Evolutionary conservation across 768 basidiomycete genomes (phyloP), one percentile per base, ranked within the genome.

Genomic region (Mycena indigotica): DNA sequence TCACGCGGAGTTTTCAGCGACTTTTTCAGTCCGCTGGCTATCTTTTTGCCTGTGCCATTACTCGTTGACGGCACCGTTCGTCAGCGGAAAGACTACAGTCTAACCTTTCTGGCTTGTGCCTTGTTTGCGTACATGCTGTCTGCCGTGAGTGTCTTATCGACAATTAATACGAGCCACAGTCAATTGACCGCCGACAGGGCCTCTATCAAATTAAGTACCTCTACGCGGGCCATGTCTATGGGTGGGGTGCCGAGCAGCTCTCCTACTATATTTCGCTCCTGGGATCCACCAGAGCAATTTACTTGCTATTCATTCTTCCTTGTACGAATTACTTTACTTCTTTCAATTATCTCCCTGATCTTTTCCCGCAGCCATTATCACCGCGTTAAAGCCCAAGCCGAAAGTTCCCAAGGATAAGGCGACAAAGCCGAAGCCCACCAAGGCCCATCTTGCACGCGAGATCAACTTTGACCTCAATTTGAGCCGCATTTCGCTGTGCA

Each of bases 171-270:
- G n/a, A n/a, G n/a, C n/a, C n/a, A n/a, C n/a, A n/a, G n/a, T n/a
- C n/a, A n/a, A n/a, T n/a, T n/a, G n/a, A n/a, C n/a, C n/a, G n/a
- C n/a, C n/a, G n/a, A 8, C 29, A 88, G 82, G 91, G 91, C 17
- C 63, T 92, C 5, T 86, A 83, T 69, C 88, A 89, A 65, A 74
- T 92, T 68, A 94, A 92, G 67, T 92, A 92, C 69, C 75, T 92
- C 25, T 94, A 93, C 66, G 89, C 88, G 2, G 84, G 79, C 52
- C 88, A 91, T 65, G 72, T 83, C 8, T 92, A 88, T 62, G 77
- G 77, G 45, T 93, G 91, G 91, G 80, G 78, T 30, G 83, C 87
- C n/a, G 87, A 86, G 64, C 80, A 86, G 68, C 71, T 92, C 61
- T 84, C 88, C 62, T 89, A 89, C 68, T 93, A 89, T 60, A 87